Conservation (phyloP, 352 stramenopile genomes). For the Achlya hypogyna region DNA sequence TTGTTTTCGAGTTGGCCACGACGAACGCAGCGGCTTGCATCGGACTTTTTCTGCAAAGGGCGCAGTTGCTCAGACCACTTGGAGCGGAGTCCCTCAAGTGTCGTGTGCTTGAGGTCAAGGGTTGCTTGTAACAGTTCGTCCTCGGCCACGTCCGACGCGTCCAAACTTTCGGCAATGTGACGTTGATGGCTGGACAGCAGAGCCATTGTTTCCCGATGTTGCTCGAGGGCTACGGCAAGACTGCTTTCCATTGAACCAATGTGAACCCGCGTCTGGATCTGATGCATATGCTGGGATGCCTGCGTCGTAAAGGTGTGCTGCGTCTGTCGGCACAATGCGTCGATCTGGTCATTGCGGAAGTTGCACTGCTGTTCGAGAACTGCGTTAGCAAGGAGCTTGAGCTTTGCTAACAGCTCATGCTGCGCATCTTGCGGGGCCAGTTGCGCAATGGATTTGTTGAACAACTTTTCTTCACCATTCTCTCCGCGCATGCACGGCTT, state of each 20-base stretch:
- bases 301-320: background rate
- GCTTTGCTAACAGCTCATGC: background rate
- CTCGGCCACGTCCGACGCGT: background rate
- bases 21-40: background rate
- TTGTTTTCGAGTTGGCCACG: conserved; percentile 14
- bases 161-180: background rate
- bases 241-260: background rate
- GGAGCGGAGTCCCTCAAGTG: background rate
- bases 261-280: background rate
- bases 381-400: conserved; percentile 2
- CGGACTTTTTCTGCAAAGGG: background rate
- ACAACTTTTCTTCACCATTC: no score
- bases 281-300: background rate
- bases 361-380: conserved; percentile 3
- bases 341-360: background rate
- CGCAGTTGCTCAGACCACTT: conserved; percentile 1
- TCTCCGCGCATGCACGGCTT: no score
- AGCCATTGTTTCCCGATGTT: conserved; percentile 4
- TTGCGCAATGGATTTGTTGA: background rate
- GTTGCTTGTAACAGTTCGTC: conserved; percentile 7
- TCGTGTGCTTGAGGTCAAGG: background rate
- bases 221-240: background rate
- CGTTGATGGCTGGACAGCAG: background rate
- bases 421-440: background rate
- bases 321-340: background rate